A percentile compares a stretch with the other conserved stretches of the same genome.
phyloP scores from a whole-genome alignment of 2,329 filamentous ascomycete genomes.

The Apiospora marii region DNA sequence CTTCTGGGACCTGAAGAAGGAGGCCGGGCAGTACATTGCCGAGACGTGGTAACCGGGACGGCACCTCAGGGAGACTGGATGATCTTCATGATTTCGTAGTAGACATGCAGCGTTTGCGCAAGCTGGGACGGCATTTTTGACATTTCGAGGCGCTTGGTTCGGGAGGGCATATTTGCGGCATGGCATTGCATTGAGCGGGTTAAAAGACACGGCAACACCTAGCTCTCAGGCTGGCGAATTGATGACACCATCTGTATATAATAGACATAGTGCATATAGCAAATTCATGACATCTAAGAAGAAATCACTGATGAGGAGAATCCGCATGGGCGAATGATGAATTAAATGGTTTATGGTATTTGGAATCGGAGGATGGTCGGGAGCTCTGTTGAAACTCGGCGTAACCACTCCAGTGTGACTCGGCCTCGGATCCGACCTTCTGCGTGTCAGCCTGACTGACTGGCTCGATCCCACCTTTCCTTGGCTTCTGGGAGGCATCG shows the following conservation, averaged over 20 bases:
- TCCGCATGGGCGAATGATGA: neutral
- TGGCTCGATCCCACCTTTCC: neutral
- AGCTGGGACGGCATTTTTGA: neutral
- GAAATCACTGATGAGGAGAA: neutral
- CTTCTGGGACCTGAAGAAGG: conserved; percentile 93
- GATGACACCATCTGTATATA: conserved; percentile 7
- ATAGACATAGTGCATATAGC: neutral
- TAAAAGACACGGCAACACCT: neutral
- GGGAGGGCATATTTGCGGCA: neutral
- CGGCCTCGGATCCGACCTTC: conserved; percentile 8
- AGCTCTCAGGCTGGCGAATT: neutral
- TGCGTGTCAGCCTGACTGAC: neutral
- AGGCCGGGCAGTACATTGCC: conserved; percentile 93
- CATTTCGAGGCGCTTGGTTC: conserved; percentile 13
- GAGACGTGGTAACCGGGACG: conserved; percentile 67
- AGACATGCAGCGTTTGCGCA: conserved; percentile 9
- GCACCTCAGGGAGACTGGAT: neutral
- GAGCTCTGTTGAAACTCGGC: conserved; percentile 4
- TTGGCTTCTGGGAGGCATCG: neutral
- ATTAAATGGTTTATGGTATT: neutral
- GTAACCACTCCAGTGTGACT: neutral
- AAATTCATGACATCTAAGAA: neutral
- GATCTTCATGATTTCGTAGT: conserved; percentile 1
- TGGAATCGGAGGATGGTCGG: neutral
- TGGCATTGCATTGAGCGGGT: conserved; percentile 19